Conservation (phyloP, 106 monocot species). For the Dactylorhiza incarnata region DNA sequence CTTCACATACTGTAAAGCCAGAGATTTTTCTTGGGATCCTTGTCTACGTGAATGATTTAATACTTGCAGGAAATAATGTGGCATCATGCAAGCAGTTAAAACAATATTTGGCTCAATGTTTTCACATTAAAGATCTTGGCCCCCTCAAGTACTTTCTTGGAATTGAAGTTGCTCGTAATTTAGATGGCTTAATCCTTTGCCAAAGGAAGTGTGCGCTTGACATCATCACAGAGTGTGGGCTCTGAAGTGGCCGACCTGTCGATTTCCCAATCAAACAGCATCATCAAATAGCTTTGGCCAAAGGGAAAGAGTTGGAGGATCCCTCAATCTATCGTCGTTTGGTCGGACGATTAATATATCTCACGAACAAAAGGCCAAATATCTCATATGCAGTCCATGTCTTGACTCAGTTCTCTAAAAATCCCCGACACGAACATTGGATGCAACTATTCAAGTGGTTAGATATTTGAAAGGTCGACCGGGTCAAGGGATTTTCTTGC, state of each 20-base stretch:
- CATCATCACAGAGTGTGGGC: not conserved
- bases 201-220: conserved; percentile 11
- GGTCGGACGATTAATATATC: too few relatives aligned
- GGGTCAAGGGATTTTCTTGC: too few relatives aligned
- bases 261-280: not conserved
- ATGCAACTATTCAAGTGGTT: not conserved
- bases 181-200: not conserved
- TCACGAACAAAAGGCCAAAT: not conserved
- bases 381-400: not conserved
- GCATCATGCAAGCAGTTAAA: not conserved
- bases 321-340: too few relatives aligned
- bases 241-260: not conserved
- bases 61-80: not conserved
- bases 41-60: not conserved
- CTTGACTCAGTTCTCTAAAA: not conserved
- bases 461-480: not conserved
- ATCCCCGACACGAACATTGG: not conserved
- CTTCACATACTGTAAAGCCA: not conserved
- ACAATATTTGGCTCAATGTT: not conserved
- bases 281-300: not conserved
- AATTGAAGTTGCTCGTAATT: too few relatives aligned
- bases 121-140: too few relatives aligned
- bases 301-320: not conserved
- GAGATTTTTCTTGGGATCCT: not conserved
- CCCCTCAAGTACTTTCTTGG: too few relatives aligned